Percentiles rank a stretch among this genome's conserved stretches.
phyloP scores from a whole-genome alignment of 805 yeast genomes.

The Kazachstania bromeliacearum region DNA sequence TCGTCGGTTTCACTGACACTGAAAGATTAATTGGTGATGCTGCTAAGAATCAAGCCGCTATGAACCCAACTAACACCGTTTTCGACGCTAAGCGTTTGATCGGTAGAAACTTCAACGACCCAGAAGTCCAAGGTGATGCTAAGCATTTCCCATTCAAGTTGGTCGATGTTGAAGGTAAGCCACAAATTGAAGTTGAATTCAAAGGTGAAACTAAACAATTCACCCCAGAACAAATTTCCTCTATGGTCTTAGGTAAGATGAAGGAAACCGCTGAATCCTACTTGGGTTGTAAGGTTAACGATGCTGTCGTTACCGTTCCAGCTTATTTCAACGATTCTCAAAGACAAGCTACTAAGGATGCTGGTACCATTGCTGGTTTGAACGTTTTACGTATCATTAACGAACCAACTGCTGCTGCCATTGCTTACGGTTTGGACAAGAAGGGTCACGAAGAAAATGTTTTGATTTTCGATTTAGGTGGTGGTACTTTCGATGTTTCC shows the following conservation, averaged over 20 bases:
- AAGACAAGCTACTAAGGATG: slow-evolving; percentile 96
- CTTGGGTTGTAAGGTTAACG: slow-evolving; percentile 74
- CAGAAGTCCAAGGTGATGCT: slow-evolving; percentile 44
- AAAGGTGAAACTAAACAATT: slow-evolving; percentile 80
- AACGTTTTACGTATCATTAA: slow-evolving; percentile 89
- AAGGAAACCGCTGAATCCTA: slow-evolving; percentile 87
- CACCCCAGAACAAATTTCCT: slow-evolving; percentile 91
- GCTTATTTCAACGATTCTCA: slow-evolving; percentile 95
- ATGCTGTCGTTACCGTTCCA: slow-evolving; percentile 92
- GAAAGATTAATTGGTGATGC: slow-evolving; percentile 42
- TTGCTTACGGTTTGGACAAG: slow-evolving; percentile 86
- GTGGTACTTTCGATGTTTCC: slow-evolving; percentile 98
- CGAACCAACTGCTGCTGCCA: slow-evolving; percentile 96
- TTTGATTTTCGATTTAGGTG: slow-evolving; percentile 92
- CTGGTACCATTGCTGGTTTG: slow-evolving; percentile 90
- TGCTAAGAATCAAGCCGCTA: slow-evolving; percentile 97
- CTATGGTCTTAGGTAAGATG: slow-evolving; percentile 89
- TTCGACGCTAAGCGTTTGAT: slow-evolving; percentile 94
- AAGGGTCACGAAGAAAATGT: slow-evolving; percentile 75
- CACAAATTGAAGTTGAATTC: slow-evolving; percentile 76
- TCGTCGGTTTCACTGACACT: slow-evolving; percentile 90
- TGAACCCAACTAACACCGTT: slow-evolving; percentile 89
- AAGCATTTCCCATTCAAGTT: slow-evolving; percentile 87
- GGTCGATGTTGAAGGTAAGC: slow-evolving; percentile 72
- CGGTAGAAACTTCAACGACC: slow-evolving; percentile 54